Percentiles rank a stretch among this genome's conserved stretches.
These are phyloP conservation scores for Kazachstania viticola DNA, from an alignment of 805 yeast genomes.

Conservation along the genomic window DNA sequence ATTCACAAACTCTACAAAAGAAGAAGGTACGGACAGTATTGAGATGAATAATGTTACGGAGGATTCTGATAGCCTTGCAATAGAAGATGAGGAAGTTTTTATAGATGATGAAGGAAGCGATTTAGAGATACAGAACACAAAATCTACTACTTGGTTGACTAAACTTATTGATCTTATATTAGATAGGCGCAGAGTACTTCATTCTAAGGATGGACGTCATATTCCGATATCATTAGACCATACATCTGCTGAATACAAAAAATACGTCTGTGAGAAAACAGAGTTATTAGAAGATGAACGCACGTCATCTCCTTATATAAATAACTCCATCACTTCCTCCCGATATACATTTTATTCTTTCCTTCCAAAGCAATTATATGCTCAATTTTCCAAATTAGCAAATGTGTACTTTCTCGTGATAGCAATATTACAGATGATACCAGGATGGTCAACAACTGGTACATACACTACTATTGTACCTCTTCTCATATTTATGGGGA, in stretches of 20 bases:
- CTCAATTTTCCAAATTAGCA: slow-evolving; percentile 89
- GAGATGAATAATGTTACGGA: slow-evolving; percentile 10
- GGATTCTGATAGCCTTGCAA: slow-evolving; percentile 1
- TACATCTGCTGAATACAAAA: slow-evolving; percentile 15
- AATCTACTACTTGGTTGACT: slow-evolving; percentile 4
- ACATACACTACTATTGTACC: slow-evolving; percentile 91
- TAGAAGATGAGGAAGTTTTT: slow-evolving; percentile 2
- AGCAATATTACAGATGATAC: slow-evolving; percentile 89
- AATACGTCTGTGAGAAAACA: slow-evolving; percentile 7
- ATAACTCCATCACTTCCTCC: slow-evolving; percentile 74
- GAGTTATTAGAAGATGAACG: slow-evolving; percentile 57
- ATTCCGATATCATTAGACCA: slow-evolving; percentile 53
- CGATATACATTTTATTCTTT: slow-evolving; percentile 73
- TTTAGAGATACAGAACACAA: slow-evolving; percentile 1
- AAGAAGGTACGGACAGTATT: slow-evolving; percentile 5
- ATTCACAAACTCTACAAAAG: slow-evolving; percentile 4
- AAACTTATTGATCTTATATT: slow-evolving; percentile 23
- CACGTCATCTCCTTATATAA: slow-evolving; percentile 40
- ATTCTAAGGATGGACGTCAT: slow-evolving; percentile 58
- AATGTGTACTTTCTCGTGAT: slow-evolving; percentile 83
- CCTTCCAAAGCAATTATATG: slow-evolving; percentile 76
- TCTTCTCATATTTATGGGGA: slow-evolving; percentile 68
- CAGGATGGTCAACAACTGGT: slow-evolving; percentile 96
- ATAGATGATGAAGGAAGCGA: too few relatives aligned
- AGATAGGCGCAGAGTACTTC: slow-evolving; percentile 37